Evolutionary conservation across 768 basidiomycete genomes (phyloP).

Genomic region (Dentipellis fragilis): DNA sequence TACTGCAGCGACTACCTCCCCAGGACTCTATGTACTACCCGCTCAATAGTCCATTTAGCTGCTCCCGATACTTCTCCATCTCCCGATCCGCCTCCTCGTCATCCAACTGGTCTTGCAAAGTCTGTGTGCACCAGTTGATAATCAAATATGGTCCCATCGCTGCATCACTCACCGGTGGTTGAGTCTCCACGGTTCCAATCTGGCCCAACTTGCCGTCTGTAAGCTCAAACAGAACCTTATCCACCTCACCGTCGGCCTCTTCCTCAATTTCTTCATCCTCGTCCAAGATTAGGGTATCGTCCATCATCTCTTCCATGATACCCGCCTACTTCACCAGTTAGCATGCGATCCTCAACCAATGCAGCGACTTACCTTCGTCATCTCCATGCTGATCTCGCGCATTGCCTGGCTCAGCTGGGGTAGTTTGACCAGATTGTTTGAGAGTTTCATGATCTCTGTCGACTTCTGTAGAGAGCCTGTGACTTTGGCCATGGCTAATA

Average conservation of each 20-base stretch:
- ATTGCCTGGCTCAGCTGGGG: constrained; percentile 89
- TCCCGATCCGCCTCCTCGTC: constrained; percentile 81
- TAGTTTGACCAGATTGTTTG: constrained; percentile 84
- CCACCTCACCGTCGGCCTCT: constrained; percentile 95
- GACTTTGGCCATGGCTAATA: constrained; percentile 88
- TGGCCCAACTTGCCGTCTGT: constrained; percentile 94
- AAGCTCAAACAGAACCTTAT: constrained; percentile 90
- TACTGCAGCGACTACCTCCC: too few species aligned
- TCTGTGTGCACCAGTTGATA: background rate
- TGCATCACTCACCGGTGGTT: too few species aligned
- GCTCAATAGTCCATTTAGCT: constrained; percentile 81
- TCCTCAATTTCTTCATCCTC: constrained; percentile 94
- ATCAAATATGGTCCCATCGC: background rate
- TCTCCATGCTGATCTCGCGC: constrained; percentile 99
- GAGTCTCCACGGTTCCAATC: constrained; percentile 56
- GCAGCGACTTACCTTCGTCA: constrained; percentile 71
- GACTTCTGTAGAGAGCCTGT: constrained; percentile 97
- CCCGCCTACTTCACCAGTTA: constrained; percentile 56
- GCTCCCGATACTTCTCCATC: constrained; percentile 85
- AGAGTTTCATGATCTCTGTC: constrained; percentile 97
- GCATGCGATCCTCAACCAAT: constrained; percentile 5
- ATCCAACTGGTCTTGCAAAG: constrained; percentile 49
- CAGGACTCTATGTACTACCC: too few species aligned
- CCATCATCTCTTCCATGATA: constrained; percentile 97
- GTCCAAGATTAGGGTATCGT: constrained; percentile 83